Evolutionary conservation across 345 rosid genomes (phyloP).

Genomic region (Gossypium mustelinum): DNA sequence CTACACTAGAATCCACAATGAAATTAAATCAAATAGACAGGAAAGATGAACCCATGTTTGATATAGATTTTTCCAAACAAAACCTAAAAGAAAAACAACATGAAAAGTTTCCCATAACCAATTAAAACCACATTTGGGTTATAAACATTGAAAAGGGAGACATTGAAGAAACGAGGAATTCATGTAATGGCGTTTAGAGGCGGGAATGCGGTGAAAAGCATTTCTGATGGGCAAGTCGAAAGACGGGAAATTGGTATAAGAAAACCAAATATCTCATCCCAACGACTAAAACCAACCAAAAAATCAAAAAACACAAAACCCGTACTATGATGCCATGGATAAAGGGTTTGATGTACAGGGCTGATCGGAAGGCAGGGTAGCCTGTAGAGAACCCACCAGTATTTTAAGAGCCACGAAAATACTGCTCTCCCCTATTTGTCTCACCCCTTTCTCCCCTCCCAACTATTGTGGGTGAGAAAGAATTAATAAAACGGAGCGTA

Average conservation of each 20-base stretch:
- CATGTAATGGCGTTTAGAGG: not conserved
- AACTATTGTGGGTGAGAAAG: no score
- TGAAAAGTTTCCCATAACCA: no score
- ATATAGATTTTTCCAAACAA: no score
- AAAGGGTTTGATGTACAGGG: not conserved
- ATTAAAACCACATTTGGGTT: no score
- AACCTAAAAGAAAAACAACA: no score
- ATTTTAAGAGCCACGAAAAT: constrained; percentile 9
- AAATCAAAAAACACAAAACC: not conserved
- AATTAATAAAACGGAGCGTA: no score
- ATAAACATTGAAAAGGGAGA: no score
- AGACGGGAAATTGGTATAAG: not conserved
- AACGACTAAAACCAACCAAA: not conserved
- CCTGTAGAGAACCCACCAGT: constrained; percentile 11
- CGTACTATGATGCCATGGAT: constrained; percentile 14
- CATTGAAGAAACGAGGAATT: no score
- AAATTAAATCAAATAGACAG: no score
- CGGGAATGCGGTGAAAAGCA: not conserved
- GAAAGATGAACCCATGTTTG: no score
- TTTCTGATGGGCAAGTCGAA: not conserved
- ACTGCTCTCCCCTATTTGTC: constrained; percentile 14
- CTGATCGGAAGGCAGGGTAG: not conserved
- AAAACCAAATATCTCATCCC: not conserved
- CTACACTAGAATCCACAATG: no score
- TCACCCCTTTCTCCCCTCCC: not conserved